Conservation (phyloP, 1,284 basidiomycete genomes). For the Coniophora puteana region DNA sequence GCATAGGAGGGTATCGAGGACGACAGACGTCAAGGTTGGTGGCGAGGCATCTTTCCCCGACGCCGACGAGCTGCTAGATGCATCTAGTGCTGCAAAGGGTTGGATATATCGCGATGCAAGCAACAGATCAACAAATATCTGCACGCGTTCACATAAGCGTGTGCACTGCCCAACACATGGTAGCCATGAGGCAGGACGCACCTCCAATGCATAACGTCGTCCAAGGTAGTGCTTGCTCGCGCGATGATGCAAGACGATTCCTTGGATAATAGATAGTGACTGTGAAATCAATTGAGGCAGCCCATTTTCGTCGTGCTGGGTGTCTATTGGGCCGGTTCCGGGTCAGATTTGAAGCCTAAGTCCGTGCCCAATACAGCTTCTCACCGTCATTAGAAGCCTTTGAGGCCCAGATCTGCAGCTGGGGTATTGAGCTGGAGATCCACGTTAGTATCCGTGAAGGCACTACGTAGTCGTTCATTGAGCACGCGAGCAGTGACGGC, state of each 20-base stretch:
- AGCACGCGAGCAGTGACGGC: conserved; percentile 1
- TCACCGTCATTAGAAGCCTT: conserved; percentile 36
- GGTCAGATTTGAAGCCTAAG: too few species aligned
- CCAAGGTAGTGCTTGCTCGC: conserved; percentile 69
- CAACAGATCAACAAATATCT: conserved; percentile 67
- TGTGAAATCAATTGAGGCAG: conserved; percentile 54
- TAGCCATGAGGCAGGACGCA: too few species aligned
- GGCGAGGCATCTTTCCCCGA: conserved; percentile 22
- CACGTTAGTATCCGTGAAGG: conserved; percentile 56
- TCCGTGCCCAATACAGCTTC: conserved; percentile 13
- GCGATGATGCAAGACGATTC: conserved; percentile 69
- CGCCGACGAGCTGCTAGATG: conserved; percentile 12
- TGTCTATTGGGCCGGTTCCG: too few species aligned
- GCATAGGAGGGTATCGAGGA: conserved; percentile 81
- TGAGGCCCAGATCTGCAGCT: conserved; percentile 37
- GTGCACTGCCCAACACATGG: neutral
- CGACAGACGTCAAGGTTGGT: conserved; percentile 48
- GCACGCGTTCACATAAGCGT: conserved; percentile 6
- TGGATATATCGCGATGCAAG: conserved; percentile 61
- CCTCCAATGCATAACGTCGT: conserved; percentile 69
- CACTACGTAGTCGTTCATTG: conserved; percentile 37
- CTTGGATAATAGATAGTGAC: conserved; percentile 72
- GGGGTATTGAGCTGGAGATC: conserved; percentile 40
- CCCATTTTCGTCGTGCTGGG: too few species aligned
- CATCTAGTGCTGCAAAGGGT: too few species aligned